Percentiles rank a stretch among this genome's conserved stretches.
Evolutionary conservation across 495 filamentous ascomycete species (phyloP).

Genomic region (Penicillium ucsense): DNA sequence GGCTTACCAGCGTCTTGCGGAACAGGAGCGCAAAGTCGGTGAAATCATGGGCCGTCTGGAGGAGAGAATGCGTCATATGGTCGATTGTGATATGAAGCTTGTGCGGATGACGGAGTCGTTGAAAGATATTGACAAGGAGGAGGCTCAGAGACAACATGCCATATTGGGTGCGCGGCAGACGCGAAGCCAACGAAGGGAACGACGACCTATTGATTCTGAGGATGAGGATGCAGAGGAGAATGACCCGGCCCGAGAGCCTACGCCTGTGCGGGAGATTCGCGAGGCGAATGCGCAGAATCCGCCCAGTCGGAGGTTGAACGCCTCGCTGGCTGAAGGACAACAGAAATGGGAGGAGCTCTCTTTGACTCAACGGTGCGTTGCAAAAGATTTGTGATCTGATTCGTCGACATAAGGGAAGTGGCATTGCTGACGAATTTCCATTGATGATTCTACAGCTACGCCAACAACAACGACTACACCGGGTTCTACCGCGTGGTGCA

Average conservation of each 20-base stretch:
- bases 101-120: slow-evolving; percentile 24
- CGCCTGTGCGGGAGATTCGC: slow-evolving; percentile 12
- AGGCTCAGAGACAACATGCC: slow-evolving; percentile 4
- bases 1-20: slow-evolving; percentile 18
- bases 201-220: slow-evolving; percentile 3
- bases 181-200: slow-evolving; percentile 12
- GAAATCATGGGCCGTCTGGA: slow-evolving; percentile 30
- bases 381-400: not conserved
- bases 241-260: slow-evolving; percentile 21
- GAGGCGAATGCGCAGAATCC: slow-evolving; percentile 14
- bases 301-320: slow-evolving; percentile 18
- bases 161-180: slow-evolving; percentile 10
- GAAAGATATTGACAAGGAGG: slow-evolving; percentile 21
- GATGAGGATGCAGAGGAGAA: slow-evolving; percentile 14
- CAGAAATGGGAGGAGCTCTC: slow-evolving; percentile 26
- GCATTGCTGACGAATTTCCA: not conserved
- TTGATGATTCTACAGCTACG: slow-evolving; percentile 40
- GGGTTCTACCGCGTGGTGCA: slow-evolving; percentile 70
- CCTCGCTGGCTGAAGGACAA: slow-evolving; percentile 15
- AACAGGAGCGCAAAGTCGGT: slow-evolving; percentile 19
- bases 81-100: slow-evolving; percentile 31
- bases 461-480: slow-evolving; percentile 67
- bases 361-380: slow-evolving; percentile 28
- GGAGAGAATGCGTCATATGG: slow-evolving; percentile 23
- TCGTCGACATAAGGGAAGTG: not conserved